Evolutionary conservation across 108 stramenopile species (phyloP), one percentile per base, ranked within the genome.

Genomic region (Parietichytrium sp.): DNA sequence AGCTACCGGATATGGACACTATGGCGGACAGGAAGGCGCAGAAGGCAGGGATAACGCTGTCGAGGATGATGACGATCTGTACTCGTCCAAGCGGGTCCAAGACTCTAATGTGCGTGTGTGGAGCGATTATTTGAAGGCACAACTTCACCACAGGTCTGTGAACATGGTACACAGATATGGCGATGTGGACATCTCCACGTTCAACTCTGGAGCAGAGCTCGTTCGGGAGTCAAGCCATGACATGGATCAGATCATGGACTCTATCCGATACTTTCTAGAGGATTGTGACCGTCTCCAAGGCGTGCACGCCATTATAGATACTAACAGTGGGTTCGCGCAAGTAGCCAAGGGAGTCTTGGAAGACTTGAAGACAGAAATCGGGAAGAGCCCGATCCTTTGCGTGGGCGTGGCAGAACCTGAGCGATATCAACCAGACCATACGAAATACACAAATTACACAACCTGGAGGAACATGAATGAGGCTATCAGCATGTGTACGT

Each of bases 201-300:
- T 45, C 20, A 72, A 33, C 42, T 72, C 61, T 72, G 61, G 61
- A 33, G 38, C 36, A n/a, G 61, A 72, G 6, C 36, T 42, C 10
- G 61, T 38, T 25, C 33, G 36, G 61, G 38, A 72, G 4, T n/a
- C 38, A 0, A 42, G 2, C 20, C 61, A 72, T 13, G n/a, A n/a
- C n/a, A 33, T 72, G n/a, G 61, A 72, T 10, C 20, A 72, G 1
- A 72, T 72, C 42, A 10, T 45, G 1, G 61, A 72, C 2, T 45
- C 42, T 10, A 42, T 72, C 16, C 61, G 61, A 13, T 72, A 45
- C 61, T 72, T 45, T 25, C 61, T 72, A n/a, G 61, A 72, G 33
- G 61, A 72, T 33, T 72, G 61, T 25, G 61, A 72, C 20, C 61
- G 61, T 20, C 61, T 72, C 0, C 61, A 72, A 25, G 61, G 61